Conservation (phyloP, 805 yeast genomes). For the Hermanozyma aechmeae region DNA sequence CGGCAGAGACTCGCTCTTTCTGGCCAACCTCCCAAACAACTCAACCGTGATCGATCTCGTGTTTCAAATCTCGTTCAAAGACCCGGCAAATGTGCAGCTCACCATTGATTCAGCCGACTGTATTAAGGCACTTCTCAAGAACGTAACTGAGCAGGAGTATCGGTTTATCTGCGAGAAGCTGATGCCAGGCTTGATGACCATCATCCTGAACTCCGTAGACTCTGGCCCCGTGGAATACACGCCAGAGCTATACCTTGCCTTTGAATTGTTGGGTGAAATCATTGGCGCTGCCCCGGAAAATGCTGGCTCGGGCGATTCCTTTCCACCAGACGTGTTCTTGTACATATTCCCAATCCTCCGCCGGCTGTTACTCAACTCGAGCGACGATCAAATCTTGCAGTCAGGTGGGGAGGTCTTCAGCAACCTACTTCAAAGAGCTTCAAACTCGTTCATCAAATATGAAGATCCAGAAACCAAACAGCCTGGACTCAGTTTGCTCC, state of each 20-base stretch:
- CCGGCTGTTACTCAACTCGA: constrained; percentile 32
- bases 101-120: constrained; percentile 62
- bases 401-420: constrained; percentile 68
- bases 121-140: constrained; percentile 47
- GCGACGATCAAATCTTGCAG: constrained; percentile 75
- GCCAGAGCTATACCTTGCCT: constrained; percentile 47
- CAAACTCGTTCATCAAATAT: constrained; percentile 23
- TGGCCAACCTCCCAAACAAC: too few species aligned
- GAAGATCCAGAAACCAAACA: constrained; percentile 21
- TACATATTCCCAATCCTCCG: constrained; percentile 35
- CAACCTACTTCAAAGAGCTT: constrained; percentile 39
- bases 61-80: constrained; percentile 57
- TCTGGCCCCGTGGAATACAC: constrained; percentile 36
- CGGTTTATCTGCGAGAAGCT: constrained; percentile 38
- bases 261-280: constrained; percentile 48
- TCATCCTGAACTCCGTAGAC: constrained; percentile 18
- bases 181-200: constrained; percentile 39
- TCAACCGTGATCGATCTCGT: constrained; percentile 46
- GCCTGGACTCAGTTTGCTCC: constrained; percentile 46
- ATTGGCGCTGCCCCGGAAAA: constrained; percentile 33
- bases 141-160: constrained; percentile 37
- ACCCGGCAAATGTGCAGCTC: constrained; percentile 66
- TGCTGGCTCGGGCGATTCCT: constrained; percentile 4
- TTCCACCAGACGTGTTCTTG: constrained; percentile 33
- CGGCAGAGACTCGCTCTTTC: constrained; percentile 12